A percentile compares a stretch with the other conserved stretches of the same genome.
Evolutionary conservation across 257 asterid genomes (phyloP).

Genomic region (Coffea canephora): DNA sequence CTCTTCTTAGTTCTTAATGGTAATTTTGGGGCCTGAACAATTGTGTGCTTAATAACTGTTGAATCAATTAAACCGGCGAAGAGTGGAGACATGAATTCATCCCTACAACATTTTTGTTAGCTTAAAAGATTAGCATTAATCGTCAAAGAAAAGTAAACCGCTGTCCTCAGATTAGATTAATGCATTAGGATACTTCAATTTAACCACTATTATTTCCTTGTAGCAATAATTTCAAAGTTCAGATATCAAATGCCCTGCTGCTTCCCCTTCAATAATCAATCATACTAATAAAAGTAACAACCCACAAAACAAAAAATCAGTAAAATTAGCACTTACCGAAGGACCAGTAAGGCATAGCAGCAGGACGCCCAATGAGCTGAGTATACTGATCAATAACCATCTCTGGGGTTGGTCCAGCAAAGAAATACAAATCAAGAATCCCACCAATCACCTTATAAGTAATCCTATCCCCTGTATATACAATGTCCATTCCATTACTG

Average conservation of each 20-base stretch:
- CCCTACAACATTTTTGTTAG: not conserved
- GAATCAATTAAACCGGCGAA: not conserved
- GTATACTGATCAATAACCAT: conserved; percentile 80
- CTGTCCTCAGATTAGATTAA: not conserved
- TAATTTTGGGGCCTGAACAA: not conserved
- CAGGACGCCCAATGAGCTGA: conserved; percentile 79
- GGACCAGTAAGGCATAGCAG: conserved; percentile 94
- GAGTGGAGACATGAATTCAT: not conserved
- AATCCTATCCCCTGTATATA: conserved; percentile 62
- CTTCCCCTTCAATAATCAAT: not conserved
- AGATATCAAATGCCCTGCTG: not conserved
- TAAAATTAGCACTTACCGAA: conserved; percentile 49
- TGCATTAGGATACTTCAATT: too few relatives aligned
- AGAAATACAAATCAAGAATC: conserved; percentile 66
- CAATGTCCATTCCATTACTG: conserved; percentile 87
- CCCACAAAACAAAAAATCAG: not conserved
- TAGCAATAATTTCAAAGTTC: not conserved
- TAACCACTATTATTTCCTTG: too few relatives aligned
- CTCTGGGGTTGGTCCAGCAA: conserved; percentile 76
- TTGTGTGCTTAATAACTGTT: not conserved
- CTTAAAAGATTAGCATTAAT: too few relatives aligned
- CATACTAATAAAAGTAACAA: not conserved
- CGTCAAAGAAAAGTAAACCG: not conserved
- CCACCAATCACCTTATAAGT: conserved; percentile 87
- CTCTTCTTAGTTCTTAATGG: not conserved